Conservation (phyloP, 2,329 filamentous ascomycete genomes). For the Diaporthe sp. region DNA sequence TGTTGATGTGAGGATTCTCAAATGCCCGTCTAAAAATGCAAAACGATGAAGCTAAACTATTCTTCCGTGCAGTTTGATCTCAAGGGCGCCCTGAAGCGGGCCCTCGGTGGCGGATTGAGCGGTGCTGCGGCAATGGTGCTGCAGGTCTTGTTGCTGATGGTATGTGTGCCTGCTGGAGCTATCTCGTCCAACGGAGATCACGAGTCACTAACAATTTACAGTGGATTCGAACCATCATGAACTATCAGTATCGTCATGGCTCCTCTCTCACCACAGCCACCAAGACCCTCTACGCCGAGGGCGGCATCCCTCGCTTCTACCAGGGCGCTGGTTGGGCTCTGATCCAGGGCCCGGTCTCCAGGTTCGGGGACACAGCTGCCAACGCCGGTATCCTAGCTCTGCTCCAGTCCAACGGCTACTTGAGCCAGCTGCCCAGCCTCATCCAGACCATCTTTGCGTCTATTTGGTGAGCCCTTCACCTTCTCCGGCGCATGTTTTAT, state of each 20-base stretch:
- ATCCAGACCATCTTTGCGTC: conserved; percentile 63
- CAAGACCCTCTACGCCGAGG: conserved; percentile 57
- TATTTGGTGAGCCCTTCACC: conserved; percentile 51
- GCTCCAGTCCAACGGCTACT: conserved; percentile 61
- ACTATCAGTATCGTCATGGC: conserved; percentile 65
- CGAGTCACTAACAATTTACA: conserved; percentile 42
- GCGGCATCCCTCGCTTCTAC: conserved; percentile 60
- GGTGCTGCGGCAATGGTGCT: conserved; percentile 64
- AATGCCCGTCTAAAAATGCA: background rate
- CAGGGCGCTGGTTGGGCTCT: conserved; percentile 61
- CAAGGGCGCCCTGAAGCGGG: conserved; percentile 57
- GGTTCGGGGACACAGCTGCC: conserved; percentile 64
- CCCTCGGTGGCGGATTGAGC: conserved; percentile 61
- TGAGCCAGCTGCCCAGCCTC: conserved; percentile 58
- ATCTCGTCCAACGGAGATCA: background rate
- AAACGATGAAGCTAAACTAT: background rate
- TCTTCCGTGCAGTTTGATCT: conserved; percentile 57
- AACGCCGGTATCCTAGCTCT: conserved; percentile 64
- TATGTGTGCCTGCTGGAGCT: conserved; percentile 41
- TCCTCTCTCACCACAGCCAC: conserved; percentile 57
- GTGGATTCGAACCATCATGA: conserved; percentile 65
- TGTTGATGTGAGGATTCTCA: conserved; percentile 51
- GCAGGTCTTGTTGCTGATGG: conserved; percentile 63
- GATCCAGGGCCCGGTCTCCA: conserved; percentile 60
- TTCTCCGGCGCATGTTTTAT: background rate